Evolutionary conservation across 1,284 basidiomycete genomes (phyloP).

Genomic region (Trichosporon ovoides): DNA sequence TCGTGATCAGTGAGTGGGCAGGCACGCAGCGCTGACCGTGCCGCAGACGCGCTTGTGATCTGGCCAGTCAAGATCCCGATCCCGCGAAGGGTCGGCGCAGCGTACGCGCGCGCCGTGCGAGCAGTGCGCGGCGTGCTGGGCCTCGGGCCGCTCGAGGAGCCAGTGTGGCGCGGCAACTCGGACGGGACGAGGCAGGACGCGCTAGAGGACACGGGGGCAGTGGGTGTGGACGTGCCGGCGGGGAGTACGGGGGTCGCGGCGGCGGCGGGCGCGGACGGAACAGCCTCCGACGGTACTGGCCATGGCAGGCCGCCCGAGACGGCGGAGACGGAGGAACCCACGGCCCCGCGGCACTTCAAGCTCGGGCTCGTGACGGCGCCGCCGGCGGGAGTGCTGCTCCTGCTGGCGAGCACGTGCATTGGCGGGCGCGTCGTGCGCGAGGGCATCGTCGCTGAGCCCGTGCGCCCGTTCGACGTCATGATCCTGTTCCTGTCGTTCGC

Average conservation of each 20-base stretch:
- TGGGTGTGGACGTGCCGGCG: neutral
- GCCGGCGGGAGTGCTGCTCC: slow-evolving; percentile 67
- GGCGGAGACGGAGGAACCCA: neutral
- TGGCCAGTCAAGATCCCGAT: slow-evolving; percentile 14
- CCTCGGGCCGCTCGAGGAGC: neutral
- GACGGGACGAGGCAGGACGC: neutral
- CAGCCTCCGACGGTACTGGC: too few species aligned
- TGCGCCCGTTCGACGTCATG: slow-evolving; percentile 89
- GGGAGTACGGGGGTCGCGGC: neutral
- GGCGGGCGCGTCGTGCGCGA: slow-evolving; percentile 59
- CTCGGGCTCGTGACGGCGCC: slow-evolving; percentile 71
- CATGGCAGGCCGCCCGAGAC: too few species aligned
- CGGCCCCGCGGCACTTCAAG: slow-evolving; percentile 47
- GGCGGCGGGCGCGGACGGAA: neutral
- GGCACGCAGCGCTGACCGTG: neutral
- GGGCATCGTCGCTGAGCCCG: slow-evolving; percentile 61
- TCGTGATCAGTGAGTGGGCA: slow-evolving; percentile 60
- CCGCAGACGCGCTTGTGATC: slow-evolving; percentile 19
- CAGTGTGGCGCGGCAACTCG: neutral
- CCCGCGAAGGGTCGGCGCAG: neutral
- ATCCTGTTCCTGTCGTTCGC: slow-evolving; percentile 85
- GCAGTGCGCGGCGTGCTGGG: neutral
- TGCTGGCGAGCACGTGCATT: slow-evolving; percentile 71
- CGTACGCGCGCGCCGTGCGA: neutral
- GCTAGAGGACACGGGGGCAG: neutral